Conservation (phyloP, 345 rosid species). For the Eucalyptus virginea region DNA sequence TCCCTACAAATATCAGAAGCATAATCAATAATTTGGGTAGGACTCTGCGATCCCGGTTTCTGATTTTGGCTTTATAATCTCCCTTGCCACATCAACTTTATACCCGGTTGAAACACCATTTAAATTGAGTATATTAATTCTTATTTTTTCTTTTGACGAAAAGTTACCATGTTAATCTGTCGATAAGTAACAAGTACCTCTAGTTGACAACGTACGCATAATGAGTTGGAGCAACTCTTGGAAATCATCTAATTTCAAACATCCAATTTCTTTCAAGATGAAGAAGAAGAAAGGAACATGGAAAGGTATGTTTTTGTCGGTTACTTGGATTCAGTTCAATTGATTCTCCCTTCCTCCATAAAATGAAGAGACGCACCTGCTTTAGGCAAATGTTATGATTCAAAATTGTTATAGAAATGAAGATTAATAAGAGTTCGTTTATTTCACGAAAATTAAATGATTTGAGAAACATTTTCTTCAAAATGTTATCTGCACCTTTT, state of each 20-base stretch:
- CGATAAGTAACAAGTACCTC: not conserved
- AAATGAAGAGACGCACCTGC: not conserved
- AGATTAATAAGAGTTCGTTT: rapidly evolving
- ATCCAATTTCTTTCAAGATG: not conserved
- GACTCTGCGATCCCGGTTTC: not conserved
- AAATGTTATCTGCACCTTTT: rapidly evolving
- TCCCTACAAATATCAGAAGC: not conserved
- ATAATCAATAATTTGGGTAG: not conserved
- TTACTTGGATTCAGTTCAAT: not conserved
- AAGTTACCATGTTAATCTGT: not conserved
- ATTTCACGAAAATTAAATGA: too few species aligned
- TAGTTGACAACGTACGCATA: not conserved
- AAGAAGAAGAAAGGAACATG: not conserved
- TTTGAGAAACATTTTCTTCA: rapidly evolving
- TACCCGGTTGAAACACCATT: not conserved
- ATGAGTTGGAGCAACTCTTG: not conserved
- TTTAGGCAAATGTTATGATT: not conserved
- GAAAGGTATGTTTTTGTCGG: not conserved
- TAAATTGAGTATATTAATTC: not conserved
- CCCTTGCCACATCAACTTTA: not conserved
- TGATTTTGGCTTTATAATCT: not conserved
- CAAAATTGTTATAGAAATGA: not conserved
- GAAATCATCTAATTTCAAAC: not conserved
- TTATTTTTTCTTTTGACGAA: not conserved
- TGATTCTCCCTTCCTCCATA: not conserved